These are phyloP conservation scores for Tulasnella sp. DNA, from an alignment of 768 basidiomycete genomes.

Conservation along the genomic window DNA sequence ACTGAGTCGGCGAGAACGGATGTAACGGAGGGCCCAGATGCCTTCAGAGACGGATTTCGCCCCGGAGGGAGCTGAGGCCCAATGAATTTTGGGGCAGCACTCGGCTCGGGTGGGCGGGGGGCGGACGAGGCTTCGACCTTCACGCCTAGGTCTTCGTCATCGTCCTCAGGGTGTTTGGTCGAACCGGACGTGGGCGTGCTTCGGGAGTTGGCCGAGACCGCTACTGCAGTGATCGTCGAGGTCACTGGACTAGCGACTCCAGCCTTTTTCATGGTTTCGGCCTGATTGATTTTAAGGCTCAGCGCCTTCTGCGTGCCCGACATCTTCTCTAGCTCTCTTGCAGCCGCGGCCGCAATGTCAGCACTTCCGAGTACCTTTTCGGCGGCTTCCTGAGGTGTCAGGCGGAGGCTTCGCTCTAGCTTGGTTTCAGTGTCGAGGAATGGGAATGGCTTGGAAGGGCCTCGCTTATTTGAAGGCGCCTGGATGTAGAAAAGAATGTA, in stretches of 20 bases:
- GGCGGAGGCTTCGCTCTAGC: background rate
- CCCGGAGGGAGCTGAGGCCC: conserved; percentile 1
- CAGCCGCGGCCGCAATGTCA: conserved; percentile 19
- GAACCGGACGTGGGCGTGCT: background rate
- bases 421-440: background rate
- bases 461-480: background rate
- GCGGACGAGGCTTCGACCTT: background rate
- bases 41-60: background rate
- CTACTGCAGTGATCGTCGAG: background rate
- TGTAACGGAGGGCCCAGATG: background rate
- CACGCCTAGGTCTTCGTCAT: conserved; percentile 21
- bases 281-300: conserved; percentile 20
- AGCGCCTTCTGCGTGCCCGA: background rate
- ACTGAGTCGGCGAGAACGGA: conserved; percentile 17
- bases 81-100: conserved; percentile 5
- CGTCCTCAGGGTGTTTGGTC: background rate
- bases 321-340: conserved; percentile 23
- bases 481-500: conserved; percentile 92
- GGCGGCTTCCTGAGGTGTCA: background rate
- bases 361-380: background rate
- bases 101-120: background rate
- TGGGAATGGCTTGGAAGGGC: background rate
- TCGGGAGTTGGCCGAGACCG: background rate
- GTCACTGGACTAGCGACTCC: background rate
- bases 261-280: background rate